phyloP scores from a whole-genome alignment of 768 basidiomycete species.

The Kwoniella botswanensis region DNA sequence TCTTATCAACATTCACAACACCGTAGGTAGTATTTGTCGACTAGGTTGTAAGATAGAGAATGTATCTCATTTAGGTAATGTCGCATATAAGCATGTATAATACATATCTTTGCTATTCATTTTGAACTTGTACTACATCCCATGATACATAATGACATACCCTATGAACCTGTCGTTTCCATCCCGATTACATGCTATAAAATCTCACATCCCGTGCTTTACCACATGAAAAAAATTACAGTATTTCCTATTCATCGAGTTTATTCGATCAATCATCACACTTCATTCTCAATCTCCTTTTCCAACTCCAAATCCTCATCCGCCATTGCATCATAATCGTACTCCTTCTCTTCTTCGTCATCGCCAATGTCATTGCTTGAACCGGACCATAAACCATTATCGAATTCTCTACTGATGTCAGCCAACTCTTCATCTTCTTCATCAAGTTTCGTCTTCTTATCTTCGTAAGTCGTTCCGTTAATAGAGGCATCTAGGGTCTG shows the following conservation, averaged over 20 bases:
- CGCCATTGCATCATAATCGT: slow-evolving; percentile 5
- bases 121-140: not conserved
- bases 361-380: not conserved
- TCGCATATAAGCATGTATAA: not conserved
- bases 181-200: no score
- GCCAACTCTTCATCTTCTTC: slow-evolving; percentile 4
- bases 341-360: not conserved
- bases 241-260: not conserved
- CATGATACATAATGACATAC: not conserved
- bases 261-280: not conserved
- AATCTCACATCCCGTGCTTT: not conserved
- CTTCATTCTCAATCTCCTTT: slow-evolving; percentile 1
- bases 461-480: not conserved
- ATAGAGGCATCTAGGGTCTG: no score
- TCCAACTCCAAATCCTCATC: slow-evolving; percentile 1
- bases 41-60: not conserved
- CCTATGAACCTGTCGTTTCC: no score
- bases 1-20: not conserved
- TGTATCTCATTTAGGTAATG: not conserved
- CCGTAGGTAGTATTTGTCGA: not conserved
- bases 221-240: not conserved
- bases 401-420: slow-evolving; percentile 7
- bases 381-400: not conserved
- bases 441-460: not conserved
- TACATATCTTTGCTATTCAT: not conserved